Evolutionary conservation across 106 monocot species (phyloP).

Genomic region (Ottelia alismoides): DNA sequence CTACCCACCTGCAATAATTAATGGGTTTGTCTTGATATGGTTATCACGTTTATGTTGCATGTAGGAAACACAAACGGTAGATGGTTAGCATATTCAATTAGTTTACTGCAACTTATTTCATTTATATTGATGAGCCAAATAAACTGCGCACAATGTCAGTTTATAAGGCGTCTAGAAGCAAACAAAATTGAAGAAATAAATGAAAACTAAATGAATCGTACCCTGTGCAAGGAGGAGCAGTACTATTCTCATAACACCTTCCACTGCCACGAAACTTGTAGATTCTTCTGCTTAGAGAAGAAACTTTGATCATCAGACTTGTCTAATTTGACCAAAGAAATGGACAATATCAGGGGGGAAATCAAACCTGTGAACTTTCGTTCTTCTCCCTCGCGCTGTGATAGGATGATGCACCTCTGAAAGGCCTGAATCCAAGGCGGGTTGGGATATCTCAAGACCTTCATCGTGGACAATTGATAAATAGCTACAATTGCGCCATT

Average conservation of each 20-base stretch:
- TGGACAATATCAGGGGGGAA: no score
- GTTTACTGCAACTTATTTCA: no score
- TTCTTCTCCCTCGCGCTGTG: slow-evolving; percentile 25
- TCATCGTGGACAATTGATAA: slow-evolving; percentile 66
- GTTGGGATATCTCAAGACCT: slow-evolving; percentile 88
- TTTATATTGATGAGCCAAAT: no score
- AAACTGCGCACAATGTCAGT: no score
- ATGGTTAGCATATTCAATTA: no score
- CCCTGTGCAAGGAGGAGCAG: slow-evolving; percentile 73
- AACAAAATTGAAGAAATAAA: no score
- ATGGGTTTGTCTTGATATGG: no score
- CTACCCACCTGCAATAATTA: slow-evolving; percentile 71
- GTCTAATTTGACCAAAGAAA: no score
- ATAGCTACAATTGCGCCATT: slow-evolving; percentile 36
- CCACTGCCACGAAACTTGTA: slow-evolving; percentile 35
- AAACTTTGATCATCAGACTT: no score
- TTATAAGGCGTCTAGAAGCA: no score
- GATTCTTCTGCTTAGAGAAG: slow-evolving; percentile 57
- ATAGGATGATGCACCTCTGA: slow-evolving; percentile 85
- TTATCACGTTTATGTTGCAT: no score
- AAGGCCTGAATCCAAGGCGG: slow-evolving; percentile 70
- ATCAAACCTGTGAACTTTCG: slow-evolving; percentile 17
- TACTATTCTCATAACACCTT: slow-evolving; percentile 55
- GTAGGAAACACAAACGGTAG: no score
- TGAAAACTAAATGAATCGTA: slow-evolving; percentile 15